phyloP scores from a whole-genome alignment of 1,284 basidiomycete species.

The Rhizoctonia solani region DNA sequence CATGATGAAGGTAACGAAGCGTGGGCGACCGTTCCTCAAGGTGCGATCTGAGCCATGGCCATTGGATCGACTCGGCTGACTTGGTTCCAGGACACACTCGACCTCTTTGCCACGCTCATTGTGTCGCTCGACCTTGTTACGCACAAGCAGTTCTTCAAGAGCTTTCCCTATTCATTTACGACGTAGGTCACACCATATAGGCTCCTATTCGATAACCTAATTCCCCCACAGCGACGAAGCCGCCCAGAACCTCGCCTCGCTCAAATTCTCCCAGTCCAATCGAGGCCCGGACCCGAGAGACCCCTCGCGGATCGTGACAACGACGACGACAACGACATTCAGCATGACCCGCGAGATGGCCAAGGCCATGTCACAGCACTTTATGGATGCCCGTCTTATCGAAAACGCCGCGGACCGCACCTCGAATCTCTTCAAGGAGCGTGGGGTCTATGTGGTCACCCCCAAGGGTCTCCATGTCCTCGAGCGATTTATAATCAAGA shows the following conservation, averaged over 20 bases:
- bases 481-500: slow-evolving; percentile 98
- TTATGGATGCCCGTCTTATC: slow-evolving; percentile 97
- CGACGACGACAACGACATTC: slow-evolving; percentile 98
- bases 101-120: slow-evolving; percentile 95
- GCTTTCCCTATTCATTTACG: slow-evolving; percentile 92
- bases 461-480: slow-evolving; percentile 98
- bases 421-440: slow-evolving; percentile 92
- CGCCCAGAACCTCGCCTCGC: slow-evolving; percentile 87
- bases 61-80: too few species aligned
- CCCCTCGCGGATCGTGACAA: slow-evolving; percentile 95
- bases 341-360: slow-evolving; percentile 99
- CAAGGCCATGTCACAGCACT: slow-evolving; percentile 98
- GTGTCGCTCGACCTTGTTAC: slow-evolving; percentile 88
- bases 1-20: slow-evolving; percentile 96
- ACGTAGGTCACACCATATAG: slow-evolving; percentile 74
- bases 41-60: too few species aligned
- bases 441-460: slow-evolving; percentile 93
- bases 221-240: slow-evolving; percentile 81
- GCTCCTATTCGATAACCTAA: slow-evolving; percentile 1
- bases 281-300: slow-evolving; percentile 97
- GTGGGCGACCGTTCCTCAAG: slow-evolving; percentile 91
- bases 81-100: slow-evolving; percentile 99
- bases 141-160: slow-evolving; percentile 95
- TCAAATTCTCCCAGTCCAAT: slow-evolving; percentile 99
- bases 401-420: slow-evolving; percentile 93